Evolutionary conservation across 352 stramenopile species (phyloP), one percentile per base, ranked within the genome.

Genomic region (Pelagophyceae sp.): DNA sequence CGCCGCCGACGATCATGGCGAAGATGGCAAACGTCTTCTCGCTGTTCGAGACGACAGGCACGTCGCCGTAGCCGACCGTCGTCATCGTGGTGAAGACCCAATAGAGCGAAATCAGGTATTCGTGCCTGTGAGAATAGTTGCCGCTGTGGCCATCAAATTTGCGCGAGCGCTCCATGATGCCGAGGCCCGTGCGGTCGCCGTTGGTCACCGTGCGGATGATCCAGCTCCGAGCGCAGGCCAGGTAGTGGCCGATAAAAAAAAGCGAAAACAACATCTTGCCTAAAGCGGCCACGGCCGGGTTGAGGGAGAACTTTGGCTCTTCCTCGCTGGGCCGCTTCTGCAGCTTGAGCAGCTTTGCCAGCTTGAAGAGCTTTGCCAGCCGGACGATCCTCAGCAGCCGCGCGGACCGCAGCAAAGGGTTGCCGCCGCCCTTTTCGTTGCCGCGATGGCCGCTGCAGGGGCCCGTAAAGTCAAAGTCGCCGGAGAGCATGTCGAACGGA

Each of bases 81-180:
- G 91, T 95, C 75, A 96, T 89, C 3, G 90, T 93, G 5, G 90
- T 95, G 67, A 95, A 94, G 19, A 89, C 90, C 90, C 90, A 96
- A 78, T 96, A 96, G 38, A 94, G 80, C 0, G 90, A 82, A 11
- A 82, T 83, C 0, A 96, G 78, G 80, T 96, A 96, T 1, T 86
- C 88, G 60, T 93, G 38, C 11, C 64, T n/a, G n/a, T 78, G 58
- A 25, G 32, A 72, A 40, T 67, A 38, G 33, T 63, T 23, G 72
- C 61, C 37, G 27, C 50, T 25, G 29, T 77, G 50, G 35, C 38
- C 61, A 20, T 15, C 27, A 61, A 27, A 17, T 27, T 17, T 27
- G 50, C 27, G 17, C 27, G 50, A 15, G 3, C n/a, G n/a, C 37
- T 77, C 72, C 6, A 38, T 63, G 23, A 31, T n/a, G 29, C 60